Percentiles rank a stretch among this genome's conserved stretches.
These are phyloP conservation scores for Phanerochaete sordida DNA, from an alignment of 768 basidiomycete species.

Conservation along the genomic window DNA sequence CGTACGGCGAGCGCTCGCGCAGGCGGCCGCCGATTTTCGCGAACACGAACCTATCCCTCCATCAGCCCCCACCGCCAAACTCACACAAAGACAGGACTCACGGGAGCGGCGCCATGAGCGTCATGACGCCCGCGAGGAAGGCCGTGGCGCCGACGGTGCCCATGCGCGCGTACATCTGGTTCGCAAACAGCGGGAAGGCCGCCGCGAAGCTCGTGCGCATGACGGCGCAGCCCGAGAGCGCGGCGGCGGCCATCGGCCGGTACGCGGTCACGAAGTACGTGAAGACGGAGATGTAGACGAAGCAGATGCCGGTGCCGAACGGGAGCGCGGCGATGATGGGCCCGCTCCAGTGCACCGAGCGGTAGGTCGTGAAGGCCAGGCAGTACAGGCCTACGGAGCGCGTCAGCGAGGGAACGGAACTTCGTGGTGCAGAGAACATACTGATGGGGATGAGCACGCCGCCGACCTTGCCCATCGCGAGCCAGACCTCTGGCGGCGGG, in stretches of 20 bases:
- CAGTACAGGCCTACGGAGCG: slow-evolving; percentile 35
- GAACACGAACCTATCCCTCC: slow-evolving; percentile 19
- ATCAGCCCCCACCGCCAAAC: too few species aligned
- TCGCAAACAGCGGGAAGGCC: slow-evolving; percentile 47
- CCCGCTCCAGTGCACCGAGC: slow-evolving; percentile 39
- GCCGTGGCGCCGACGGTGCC: slow-evolving; percentile 69
- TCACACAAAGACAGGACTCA: slow-evolving; percentile 28
- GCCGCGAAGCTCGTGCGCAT: slow-evolving; percentile 42
- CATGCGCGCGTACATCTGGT: slow-evolving; percentile 44
- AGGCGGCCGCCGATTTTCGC: slow-evolving; percentile 11
- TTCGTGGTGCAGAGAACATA: slow-evolving; percentile 22
- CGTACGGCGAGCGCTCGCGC: slow-evolving; percentile 10
- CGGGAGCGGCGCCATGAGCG: slow-evolving; percentile 60
- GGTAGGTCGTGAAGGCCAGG: slow-evolving; percentile 49
- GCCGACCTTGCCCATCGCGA: slow-evolving; percentile 64
- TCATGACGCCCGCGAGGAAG: slow-evolving; percentile 57
- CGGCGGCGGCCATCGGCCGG: slow-evolving; percentile 47
- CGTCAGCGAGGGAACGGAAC: background rate
- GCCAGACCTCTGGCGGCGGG: slow-evolving; percentile 46
- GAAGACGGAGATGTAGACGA: slow-evolving; percentile 64
- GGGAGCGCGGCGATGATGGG: slow-evolving; percentile 38
- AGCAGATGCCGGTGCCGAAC: slow-evolving; percentile 53
- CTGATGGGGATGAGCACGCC: slow-evolving; percentile 61
- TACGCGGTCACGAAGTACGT: slow-evolving; percentile 49
- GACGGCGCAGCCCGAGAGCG: slow-evolving; percentile 59